These are phyloP conservation scores for Pholiota conissans DNA, from an alignment of 768 basidiomycete genomes.

Conservation along the genomic window DNA sequence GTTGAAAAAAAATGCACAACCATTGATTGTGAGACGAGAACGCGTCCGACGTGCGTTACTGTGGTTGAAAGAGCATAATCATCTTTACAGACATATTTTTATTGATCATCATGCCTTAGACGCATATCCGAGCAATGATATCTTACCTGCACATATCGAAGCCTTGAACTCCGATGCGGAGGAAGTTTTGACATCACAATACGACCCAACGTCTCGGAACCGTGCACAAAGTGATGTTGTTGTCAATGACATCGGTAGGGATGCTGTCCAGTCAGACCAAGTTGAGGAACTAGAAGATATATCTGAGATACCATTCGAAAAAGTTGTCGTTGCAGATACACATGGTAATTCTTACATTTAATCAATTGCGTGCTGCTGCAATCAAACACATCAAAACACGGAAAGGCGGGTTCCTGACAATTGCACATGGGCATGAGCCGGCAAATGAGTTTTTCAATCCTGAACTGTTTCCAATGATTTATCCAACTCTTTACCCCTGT, in stretches of 20 bases:
- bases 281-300: background rate
- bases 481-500: conserved; percentile 43
- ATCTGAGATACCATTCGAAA: conserved; percentile 6
- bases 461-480: conserved; percentile 36
- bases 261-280: background rate
- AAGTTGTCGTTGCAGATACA: conserved; percentile 32
- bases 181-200: conserved; percentile 3
- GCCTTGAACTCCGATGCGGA: conserved; percentile 16
- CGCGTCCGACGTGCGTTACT: conserved; percentile 30
- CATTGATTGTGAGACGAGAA: conserved; percentile 29
- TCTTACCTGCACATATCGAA: conserved; percentile 29
- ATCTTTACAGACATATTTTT: conserved; percentile 28
- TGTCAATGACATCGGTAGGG: too few relatives aligned
- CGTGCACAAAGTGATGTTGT: too few relatives aligned
- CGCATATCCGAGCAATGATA: conserved; percentile 8
- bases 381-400: conserved; percentile 29
- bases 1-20: conserved; percentile 33
- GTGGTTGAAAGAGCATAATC: conserved; percentile 39
- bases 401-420: conserved; percentile 24
- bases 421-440: conserved; percentile 29
- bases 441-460: conserved; percentile 38
- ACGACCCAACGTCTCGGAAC: conserved; percentile 1
- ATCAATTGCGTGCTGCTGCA: conserved; percentile 32
- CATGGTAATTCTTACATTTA: conserved; percentile 21
- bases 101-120: conserved; percentile 24